Conservation (phyloP, 1,284 basidiomycete genomes). For the Fistulina hepatica region DNA sequence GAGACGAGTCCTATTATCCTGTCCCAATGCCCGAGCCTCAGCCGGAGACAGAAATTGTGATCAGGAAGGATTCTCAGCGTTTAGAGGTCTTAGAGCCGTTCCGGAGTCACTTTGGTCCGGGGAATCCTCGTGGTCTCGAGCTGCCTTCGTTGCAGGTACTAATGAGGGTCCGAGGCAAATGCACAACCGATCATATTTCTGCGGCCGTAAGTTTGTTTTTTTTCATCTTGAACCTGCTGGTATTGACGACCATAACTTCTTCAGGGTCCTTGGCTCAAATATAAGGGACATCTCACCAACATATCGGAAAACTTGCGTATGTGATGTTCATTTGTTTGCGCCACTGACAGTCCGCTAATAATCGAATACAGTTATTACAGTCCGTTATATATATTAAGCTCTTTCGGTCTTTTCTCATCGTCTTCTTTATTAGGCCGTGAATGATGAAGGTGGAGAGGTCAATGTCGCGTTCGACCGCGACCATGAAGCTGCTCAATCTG, state of each 20-base stretch:
- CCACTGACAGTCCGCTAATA: constrained; percentile 1
- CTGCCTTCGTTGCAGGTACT: constrained; percentile 76
- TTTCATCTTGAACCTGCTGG: no score
- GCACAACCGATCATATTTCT: constrained; percentile 97
- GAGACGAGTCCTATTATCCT: constrained; percentile 76
- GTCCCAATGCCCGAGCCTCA: constrained; percentile 63
- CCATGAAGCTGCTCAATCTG: constrained; percentile 26
- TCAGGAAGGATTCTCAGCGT: constrained; percentile 72
- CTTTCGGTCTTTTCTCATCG: constrained; percentile 14
- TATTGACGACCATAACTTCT: constrained; percentile 9
- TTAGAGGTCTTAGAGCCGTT: constrained; percentile 89
- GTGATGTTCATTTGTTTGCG: constrained; percentile 22
- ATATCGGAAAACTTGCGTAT: constrained; percentile 91
- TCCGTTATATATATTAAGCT: constrained; percentile 15
- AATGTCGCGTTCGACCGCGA: constrained; percentile 81
- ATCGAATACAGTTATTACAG: constrained; percentile 30
- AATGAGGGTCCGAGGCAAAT: constrained; percentile 91
- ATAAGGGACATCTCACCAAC: constrained; percentile 93
- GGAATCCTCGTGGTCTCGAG: constrained; percentile 56
- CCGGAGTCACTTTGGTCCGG: constrained; percentile 57
- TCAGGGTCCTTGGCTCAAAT: constrained; percentile 95
- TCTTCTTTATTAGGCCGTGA: constrained; percentile 49
- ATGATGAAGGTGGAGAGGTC: constrained; percentile 86
- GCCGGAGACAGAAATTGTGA: constrained; percentile 72
- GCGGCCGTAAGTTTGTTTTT: constrained; percentile 57